Conservation (phyloP, 2,329 filamentous ascomycete species). For the Bipolaris oryzae region DNA sequence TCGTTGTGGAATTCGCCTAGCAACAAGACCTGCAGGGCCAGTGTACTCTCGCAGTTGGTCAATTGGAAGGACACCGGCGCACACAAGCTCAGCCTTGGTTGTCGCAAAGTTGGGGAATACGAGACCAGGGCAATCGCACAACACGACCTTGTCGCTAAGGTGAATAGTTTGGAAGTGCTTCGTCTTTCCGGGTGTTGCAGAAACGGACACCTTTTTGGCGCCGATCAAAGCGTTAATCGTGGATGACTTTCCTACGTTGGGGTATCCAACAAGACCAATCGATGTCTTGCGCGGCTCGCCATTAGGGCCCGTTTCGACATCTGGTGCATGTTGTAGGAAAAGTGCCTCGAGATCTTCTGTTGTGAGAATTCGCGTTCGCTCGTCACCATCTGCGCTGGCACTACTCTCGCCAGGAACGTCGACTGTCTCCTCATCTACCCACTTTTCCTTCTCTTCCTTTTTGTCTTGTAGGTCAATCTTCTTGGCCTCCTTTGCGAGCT, state of each 20-base stretch:
- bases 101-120: slow-evolving; percentile 98
- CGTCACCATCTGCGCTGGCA: slow-evolving; percentile 48
- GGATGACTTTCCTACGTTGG: slow-evolving; percentile 98
- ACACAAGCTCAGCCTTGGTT: slow-evolving; percentile 94
- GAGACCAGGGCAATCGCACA: slow-evolving; percentile 97
- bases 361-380: slow-evolving; percentile 75
- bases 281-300: slow-evolving; percentile 70
- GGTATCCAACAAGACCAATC: slow-evolving; percentile 95
- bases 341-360: slow-evolving; percentile 91
- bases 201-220: slow-evolving; percentile 97
- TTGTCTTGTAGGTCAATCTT: slow-evolving; percentile 56
- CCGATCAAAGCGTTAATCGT: slow-evolving; percentile 99
- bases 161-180: slow-evolving; percentile 99
- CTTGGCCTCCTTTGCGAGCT: slow-evolving; percentile 51
- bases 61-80: slow-evolving; percentile 92
- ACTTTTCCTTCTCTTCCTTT: slow-evolving; percentile 49
- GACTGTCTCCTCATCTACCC: slow-evolving; percentile 49
- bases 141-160: slow-evolving; percentile 82
- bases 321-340: slow-evolving; percentile 77
- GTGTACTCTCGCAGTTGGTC: slow-evolving; percentile 94
- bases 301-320: slow-evolving; percentile 59
- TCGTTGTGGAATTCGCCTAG: slow-evolving; percentile 80
- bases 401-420: slow-evolving; percentile 46
- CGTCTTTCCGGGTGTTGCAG: slow-evolving; percentile 95
- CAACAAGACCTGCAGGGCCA: slow-evolving; percentile 82